phyloP scores from a whole-genome alignment of 2,329 filamentous ascomycete species.

The Gnomoniopsis smithogilvyi region DNA sequence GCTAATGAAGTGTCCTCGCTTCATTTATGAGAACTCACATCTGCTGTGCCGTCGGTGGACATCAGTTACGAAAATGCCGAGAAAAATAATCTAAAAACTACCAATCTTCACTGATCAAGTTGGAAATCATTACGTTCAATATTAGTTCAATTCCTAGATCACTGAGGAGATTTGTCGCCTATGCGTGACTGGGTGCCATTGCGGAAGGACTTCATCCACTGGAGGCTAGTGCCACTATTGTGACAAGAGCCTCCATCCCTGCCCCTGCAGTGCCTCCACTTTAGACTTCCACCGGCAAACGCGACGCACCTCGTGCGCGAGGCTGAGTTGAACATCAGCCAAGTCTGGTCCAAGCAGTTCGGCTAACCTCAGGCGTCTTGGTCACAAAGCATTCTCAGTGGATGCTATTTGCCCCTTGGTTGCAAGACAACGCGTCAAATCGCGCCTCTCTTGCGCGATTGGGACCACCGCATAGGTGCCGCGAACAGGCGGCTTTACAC shows the following conservation, averaged over 20 bases:
- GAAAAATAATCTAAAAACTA: no score
- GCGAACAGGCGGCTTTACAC: not conserved
- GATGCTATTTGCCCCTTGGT: not conserved
- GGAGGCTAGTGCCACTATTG: no score
- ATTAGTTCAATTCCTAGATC: no score
- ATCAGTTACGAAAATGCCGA: not conserved
- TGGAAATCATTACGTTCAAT: no score
- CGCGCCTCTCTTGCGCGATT: not conserved
- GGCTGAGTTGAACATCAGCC: not conserved
- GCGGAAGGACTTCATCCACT: no score
- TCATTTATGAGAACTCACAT: not conserved
- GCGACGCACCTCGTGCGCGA: no score
- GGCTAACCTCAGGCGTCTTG: no score
- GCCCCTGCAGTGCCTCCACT: not conserved
- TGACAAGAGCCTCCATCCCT: no score
- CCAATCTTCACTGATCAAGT: no score
- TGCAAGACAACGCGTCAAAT: not conserved
- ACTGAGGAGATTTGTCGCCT: no score
- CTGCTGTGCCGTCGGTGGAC: not conserved
- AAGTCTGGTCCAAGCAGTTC: not conserved
- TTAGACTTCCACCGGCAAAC: not conserved
- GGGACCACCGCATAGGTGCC: not conserved
- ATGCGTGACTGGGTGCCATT: no score
- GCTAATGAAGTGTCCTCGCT: not conserved
- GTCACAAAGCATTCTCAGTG: no score